Base-by-base conservation (phyloP, 1,284 basidiomycete genomes). In the Phaffia rhodozyma region DNA sequence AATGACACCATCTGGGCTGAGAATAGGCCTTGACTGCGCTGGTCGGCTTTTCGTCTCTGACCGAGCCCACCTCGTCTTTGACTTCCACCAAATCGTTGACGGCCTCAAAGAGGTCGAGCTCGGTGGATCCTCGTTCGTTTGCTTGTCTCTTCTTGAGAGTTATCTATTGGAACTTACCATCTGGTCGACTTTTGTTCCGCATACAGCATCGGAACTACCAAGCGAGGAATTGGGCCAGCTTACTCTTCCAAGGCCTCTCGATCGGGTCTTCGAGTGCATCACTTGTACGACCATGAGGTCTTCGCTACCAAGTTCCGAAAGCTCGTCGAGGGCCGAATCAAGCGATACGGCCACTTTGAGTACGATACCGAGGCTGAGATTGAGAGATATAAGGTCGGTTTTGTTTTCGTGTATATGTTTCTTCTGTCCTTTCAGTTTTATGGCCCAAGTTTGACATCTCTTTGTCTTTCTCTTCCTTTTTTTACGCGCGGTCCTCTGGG, bases 11-110 rank as follows among this genome's bases (percentile, higher is more conserved):
- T 21, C 59, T 47, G 34, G n/a, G 32, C 25, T 58, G 25, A 32
- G 5, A 21, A 6, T 66, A 93, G 91, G 91, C 43, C 83, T 98
- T 63, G 83, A 89, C 72, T 96, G 91, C 77, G 83, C 84, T 16
- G 82, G 83, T 67, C 85, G 96, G 52, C 79, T 98, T 27, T 89
- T 97, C 76, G 80, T 98, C 70, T 97, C 94, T 27, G 92, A 97
- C 78, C 86, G 94, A 68, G 91, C 94, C 2, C 91, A 96, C 70
- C 85, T 98, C 68, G 94, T 98, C 55, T 92, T 97, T 72, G 94
- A 97, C 76, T 98, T 98, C 77, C 94, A 98, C 78, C 94, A 98
- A 79, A 96, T 97, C 71, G 96, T 98, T 51, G 96, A 98, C 72
- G 96, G 96, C 21, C 79, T 98, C 71, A 98, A 98, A 76, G 94